These are phyloP conservation scores for Yamadazyma diospyri DNA, from an alignment of 1,139 yeast genomes.

Conservation along the genomic window DNA sequence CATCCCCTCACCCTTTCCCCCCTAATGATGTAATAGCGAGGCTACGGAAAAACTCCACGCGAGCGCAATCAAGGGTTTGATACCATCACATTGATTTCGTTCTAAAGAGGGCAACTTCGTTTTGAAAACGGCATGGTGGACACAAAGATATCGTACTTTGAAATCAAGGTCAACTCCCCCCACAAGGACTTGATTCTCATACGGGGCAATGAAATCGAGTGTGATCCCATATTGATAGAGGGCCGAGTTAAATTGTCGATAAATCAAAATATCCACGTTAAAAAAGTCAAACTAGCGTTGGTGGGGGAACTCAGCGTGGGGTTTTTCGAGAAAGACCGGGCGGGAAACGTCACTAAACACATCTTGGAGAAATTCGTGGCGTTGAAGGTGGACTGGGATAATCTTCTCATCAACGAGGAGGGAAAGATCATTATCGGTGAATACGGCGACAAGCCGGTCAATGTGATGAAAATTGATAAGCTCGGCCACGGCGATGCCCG, in stretches of 20 bases:
- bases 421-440: constrained; percentile 46
- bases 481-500: constrained; percentile 8
- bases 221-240: constrained; percentile 48
- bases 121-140: constrained; percentile 8
- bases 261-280: constrained; percentile 49
- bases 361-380: constrained; percentile 48
- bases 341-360: constrained; percentile 35
- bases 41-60: too few species aligned
- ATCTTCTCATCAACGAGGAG: constrained; percentile 44
- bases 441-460: constrained; percentile 34
- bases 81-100: too few species aligned
- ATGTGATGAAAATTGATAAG: constrained; percentile 11
- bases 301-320: constrained; percentile 55
- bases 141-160: constrained; percentile 58
- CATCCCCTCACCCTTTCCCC: too few species aligned
- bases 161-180: constrained; percentile 42
- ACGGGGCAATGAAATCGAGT: constrained; percentile 56
- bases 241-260: constrained; percentile 58
- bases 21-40: too few species aligned
- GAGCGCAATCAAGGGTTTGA: too few species aligned
- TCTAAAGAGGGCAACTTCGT: too few species aligned
- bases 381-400: constrained; percentile 58
- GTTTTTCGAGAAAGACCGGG: constrained; percentile 42
- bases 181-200: constrained; percentile 53
- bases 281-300: constrained; percentile 43